These are phyloP conservation scores for Boehmeria nivea DNA, from an alignment of 306 rosid genomes.

Conservation along the genomic window DNA sequence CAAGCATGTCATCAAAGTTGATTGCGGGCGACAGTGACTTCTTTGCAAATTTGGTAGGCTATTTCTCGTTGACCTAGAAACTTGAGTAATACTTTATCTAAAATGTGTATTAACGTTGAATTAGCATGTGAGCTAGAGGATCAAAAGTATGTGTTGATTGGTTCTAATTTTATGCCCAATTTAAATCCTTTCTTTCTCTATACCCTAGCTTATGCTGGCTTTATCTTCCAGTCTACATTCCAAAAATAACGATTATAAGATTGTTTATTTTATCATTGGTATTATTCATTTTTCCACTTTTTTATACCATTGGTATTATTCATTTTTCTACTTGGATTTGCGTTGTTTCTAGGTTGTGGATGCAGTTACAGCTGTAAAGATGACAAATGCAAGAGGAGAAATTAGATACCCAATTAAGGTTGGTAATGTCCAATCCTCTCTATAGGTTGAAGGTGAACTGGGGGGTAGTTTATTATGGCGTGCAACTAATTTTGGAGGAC, in stretches of 20 bases:
- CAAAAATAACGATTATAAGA: not conserved
- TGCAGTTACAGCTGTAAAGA: constrained; percentile 83
- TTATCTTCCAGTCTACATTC: not conserved
- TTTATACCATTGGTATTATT: not conserved
- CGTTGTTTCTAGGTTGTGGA: constrained; percentile 71
- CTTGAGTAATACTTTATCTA: not conserved
- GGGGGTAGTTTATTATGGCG: too few relatives aligned
- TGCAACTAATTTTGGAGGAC: too few relatives aligned
- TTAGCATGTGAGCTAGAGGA: not conserved
- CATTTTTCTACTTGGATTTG: not conserved
- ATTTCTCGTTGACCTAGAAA: not conserved
- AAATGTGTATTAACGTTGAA: not conserved
- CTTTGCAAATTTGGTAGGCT: constrained; percentile 84
- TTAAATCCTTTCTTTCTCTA: not conserved
- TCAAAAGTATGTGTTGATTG: not conserved
- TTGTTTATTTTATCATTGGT: not conserved
- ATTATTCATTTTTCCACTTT: too few relatives aligned
- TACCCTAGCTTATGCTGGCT: not conserved
- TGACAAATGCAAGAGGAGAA: constrained; percentile 93
- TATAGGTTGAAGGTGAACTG: too few relatives aligned
- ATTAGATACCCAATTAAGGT: constrained; percentile 95
- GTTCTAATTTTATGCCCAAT: not conserved
- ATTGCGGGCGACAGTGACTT: constrained; percentile 89
- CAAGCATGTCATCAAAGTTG: constrained; percentile 99
- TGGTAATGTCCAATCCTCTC: constrained; percentile 20